Evolutionary conservation across 805 yeast genomes (phyloP).

Genomic region (Candida xiaguanensis): DNA sequence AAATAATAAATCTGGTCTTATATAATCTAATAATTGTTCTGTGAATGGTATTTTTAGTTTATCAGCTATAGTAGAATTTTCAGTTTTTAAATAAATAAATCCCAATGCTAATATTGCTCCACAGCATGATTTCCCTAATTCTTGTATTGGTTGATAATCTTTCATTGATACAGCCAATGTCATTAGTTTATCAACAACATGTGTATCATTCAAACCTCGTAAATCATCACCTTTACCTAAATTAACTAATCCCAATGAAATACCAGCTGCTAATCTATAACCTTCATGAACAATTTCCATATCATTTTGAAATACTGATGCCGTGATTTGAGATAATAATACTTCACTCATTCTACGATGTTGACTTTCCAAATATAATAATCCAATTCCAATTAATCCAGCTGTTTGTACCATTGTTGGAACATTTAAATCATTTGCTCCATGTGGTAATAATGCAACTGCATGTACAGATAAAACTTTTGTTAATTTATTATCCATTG

Average conservation of each 20-base stretch:
- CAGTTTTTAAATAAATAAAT: slow-evolving; percentile 69
- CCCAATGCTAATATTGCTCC: slow-evolving; percentile 79
- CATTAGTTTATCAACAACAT: slow-evolving; percentile 57
- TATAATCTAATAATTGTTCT: slow-evolving; percentile 57
- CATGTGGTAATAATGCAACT: slow-evolving; percentile 84
- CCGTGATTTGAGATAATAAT: slow-evolving; percentile 63
- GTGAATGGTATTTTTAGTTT: slow-evolving; percentile 61
- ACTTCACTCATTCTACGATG: slow-evolving; percentile 86
- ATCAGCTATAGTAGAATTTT: slow-evolving; percentile 54
- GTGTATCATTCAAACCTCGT: slow-evolving; percentile 57
- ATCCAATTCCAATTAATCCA: slow-evolving; percentile 85
- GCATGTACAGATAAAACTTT: slow-evolving; percentile 92
- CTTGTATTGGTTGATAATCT: slow-evolving; percentile 59
- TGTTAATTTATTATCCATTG: slow-evolving; percentile 82
- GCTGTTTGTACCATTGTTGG: slow-evolving; percentile 83
- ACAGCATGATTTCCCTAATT: slow-evolving; percentile 57
- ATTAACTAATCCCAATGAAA: slow-evolving; percentile 80
- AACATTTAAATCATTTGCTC: slow-evolving; percentile 87
- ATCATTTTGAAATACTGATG: slow-evolving; percentile 52
- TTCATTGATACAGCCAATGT: slow-evolving; percentile 55
- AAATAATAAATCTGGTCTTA: slow-evolving; percentile 74
- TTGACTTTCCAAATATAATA: slow-evolving; percentile 71
- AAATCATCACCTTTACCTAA: slow-evolving; percentile 69
- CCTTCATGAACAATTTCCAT: slow-evolving; percentile 65
- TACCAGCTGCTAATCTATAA: slow-evolving; percentile 83